Evolutionary conservation across 164 flowering plant species (phyloP), one percentile per base, ranked within the genome.

Genomic region (Stephania cephalantha): DNA sequence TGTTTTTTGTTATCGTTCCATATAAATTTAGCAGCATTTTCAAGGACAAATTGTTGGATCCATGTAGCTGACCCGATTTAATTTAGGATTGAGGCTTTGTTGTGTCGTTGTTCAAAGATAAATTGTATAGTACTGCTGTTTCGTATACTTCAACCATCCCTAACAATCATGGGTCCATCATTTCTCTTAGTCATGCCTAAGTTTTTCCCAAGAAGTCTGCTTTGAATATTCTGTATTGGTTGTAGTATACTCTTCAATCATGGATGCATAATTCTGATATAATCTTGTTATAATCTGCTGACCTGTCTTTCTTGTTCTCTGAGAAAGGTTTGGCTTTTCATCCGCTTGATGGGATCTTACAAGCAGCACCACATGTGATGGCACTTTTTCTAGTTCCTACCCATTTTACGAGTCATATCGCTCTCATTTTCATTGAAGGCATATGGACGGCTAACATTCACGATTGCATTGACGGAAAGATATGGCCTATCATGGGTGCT

Each of bases 401-500:
- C 17, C 99, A 95, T 84, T 88, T 93, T 73, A 86, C 81, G 17
- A 84, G 98, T 18, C 97, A 95, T 74, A 78, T 92, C 9, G 82
- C 75, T 42, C 91, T 95, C 76, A 30, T 95, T 64, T 92, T 93
- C 84, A 11, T 89, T 0, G 99, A 93, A 81, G 97, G 78, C 18
- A 66, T 94, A 75, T 95, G 98, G 98, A 92, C 99, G 1, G 91
- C 98, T 22, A 95, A 95, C 78, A 93, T 95, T 75, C 98, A 94
- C 64, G 99, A 96, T 72, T 92, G 98, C 83, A 90, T 96, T 77
- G 85, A 96, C 53, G 91, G 82, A 31, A 87, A 91, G n/a, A 3
- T 92, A 25, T 94, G 98, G 99, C 98, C 96, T 10, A 84, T 92
- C 22, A 95, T 95, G 98, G 98, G 99, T 65, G 99, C 97, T 13